A percentile compares a stretch with the other conserved stretches of the same genome.
These are phyloP conservation scores for Termitomyces sp. DNA, from an alignment of 768 basidiomycete species.

Conservation along the genomic window DNA sequence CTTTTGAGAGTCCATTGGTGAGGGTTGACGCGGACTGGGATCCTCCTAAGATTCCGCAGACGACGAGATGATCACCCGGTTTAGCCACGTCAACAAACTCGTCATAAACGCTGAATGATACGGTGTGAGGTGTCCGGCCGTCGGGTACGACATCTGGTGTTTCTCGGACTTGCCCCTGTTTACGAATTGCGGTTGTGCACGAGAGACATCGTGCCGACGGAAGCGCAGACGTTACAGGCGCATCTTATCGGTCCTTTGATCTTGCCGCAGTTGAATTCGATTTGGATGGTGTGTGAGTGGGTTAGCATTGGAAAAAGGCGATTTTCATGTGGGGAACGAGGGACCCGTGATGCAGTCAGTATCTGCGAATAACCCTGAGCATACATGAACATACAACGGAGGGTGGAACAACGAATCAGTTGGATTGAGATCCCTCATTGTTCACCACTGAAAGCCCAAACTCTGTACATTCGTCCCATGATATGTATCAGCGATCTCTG, in stretches of 20 bases:
- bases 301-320: conserved; percentile 97
- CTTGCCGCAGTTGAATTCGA: conserved; percentile 96
- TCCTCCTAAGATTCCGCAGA: conserved; percentile 94
- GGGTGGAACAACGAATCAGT: conserved; percentile 49
- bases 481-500: conserved; percentile 89
- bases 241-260: conserved; percentile 92
- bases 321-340: conserved; percentile 98
- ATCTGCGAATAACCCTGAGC: conserved; percentile 43
- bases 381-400: neutral
- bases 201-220: conserved; percentile 87
- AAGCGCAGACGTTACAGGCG: conserved; percentile 89
- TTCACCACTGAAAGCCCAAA: conserved; percentile 82
- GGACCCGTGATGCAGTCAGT: conserved; percentile 97
- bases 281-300: conserved; percentile 93
- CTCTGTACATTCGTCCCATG: conserved; percentile 85
- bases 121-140: conserved; percentile 97
- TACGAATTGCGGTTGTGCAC: conserved; percentile 96
- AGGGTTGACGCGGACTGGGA: conserved; percentile 94
- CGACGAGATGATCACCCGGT: conserved; percentile 88
- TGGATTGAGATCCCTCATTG: conserved; percentile 95
- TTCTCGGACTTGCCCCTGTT: conserved; percentile 97
- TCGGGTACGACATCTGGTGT: conserved; percentile 98
- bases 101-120: conserved; percentile 96
- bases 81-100: conserved; percentile 96
- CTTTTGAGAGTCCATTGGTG: conserved; percentile 89